phyloP scores from a whole-genome alignment of 306 rosid genomes.

The Quercus robur region DNA sequence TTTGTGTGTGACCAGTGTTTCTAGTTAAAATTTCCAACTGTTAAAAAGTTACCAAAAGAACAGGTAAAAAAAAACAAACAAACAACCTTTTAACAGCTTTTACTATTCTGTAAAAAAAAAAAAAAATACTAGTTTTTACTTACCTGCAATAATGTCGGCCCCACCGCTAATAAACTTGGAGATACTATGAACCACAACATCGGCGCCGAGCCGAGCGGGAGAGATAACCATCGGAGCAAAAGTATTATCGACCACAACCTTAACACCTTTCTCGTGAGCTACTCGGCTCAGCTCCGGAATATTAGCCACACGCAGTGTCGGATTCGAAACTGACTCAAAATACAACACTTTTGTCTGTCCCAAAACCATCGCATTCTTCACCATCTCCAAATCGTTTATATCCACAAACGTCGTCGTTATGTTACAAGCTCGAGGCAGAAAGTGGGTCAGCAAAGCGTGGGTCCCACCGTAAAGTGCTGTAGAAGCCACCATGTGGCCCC shows the following conservation, averaged over 20 bases:
- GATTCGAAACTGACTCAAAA: conserved; percentile 74
- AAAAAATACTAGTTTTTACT: neutral
- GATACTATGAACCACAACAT: conserved; percentile 85
- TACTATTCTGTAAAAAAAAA: no score
- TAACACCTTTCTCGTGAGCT: conserved; percentile 65
- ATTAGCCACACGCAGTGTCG: conserved; percentile 67
- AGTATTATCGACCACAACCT: conserved; percentile 89
- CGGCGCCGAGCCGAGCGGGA: conserved; percentile 86
- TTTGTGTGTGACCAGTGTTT: no score
- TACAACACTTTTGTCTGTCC: conserved; percentile 74
- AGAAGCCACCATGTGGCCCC: conserved; percentile 69
- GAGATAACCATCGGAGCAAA: conserved; percentile 87
- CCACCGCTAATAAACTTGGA: conserved; percentile 95
- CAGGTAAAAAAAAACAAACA: neutral
- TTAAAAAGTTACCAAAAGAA: neutral
- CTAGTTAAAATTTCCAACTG: neutral
- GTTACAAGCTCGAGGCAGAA: conserved; percentile 58
- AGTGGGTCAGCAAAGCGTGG: conserved; percentile 74
- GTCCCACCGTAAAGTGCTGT: conserved; percentile 78
- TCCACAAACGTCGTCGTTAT: conserved; percentile 70
- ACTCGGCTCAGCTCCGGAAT: conserved; percentile 61
- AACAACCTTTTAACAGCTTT: no score
- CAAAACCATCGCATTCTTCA: conserved; percentile 47
- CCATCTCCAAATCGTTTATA: conserved; percentile 42
- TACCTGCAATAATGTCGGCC: conserved; percentile 96